These are phyloP conservation scores for Fusarium decemcellulare DNA, from an alignment of 2,329 filamentous ascomycete genomes.

Conservation along the genomic window DNA sequence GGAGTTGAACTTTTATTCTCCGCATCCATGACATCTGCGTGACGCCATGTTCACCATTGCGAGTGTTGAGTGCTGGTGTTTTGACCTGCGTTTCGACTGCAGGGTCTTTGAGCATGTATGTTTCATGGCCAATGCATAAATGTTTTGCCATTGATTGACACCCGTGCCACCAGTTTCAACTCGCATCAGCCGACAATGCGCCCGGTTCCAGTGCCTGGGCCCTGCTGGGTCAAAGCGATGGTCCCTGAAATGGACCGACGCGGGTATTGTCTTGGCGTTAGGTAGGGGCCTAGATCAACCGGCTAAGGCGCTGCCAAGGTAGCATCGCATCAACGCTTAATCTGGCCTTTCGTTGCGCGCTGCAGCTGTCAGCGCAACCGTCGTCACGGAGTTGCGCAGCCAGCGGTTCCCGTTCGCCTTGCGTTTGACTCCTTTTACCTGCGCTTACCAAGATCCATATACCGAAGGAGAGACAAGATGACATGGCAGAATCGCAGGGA, in stretches of 20 bases:
- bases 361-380: slow-evolving; percentile 25
- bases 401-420: neutral
- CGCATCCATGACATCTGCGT: neutral
- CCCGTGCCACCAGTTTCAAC: slow-evolving; percentile 1
- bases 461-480: neutral
- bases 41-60: neutral
- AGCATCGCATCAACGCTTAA: slow-evolving; percentile 45
- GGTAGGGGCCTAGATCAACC: slow-evolving; percentile 25
- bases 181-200: neutral
- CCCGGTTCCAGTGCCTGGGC: neutral
- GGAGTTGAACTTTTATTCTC: too few species aligned
- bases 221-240: neutral
- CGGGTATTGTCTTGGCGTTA: slow-evolving; percentile 34
- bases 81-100: neutral
- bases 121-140: slow-evolving; percentile 1
- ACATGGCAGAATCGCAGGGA: neutral
- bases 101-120: neutral
- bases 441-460: neutral
- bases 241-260: slow-evolving; percentile 12
- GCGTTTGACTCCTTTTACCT: neutral
- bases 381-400: slow-evolving; percentile 7
- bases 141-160: neutral
- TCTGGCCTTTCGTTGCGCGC: slow-evolving; percentile 38
- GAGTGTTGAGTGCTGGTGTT: neutral
- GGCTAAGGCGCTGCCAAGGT: slow-evolving; percentile 44